Evolutionary conservation across 1,284 basidiomycete genomes (phyloP), one percentile per base, ranked within the genome.

Genomic region (Singerocomus inundabilis): DNA sequence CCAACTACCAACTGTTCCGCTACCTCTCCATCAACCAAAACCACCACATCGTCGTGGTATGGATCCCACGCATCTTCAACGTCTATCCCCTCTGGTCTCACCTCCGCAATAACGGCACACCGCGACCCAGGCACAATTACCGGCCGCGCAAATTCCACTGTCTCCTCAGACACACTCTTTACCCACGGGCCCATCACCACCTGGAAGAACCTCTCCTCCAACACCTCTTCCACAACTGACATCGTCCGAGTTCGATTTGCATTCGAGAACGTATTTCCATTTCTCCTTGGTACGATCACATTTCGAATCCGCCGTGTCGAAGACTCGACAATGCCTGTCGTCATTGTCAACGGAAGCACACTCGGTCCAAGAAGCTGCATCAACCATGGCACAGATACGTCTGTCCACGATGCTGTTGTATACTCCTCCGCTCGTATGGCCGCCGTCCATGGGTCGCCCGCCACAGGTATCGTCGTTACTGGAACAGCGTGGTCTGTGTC

Each of bases 11-110:
- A 51, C 33, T 71, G 60, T 18, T 71, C 71, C 6, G 72, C 66
- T 2, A 67, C 61, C n/a, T 59, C 60, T 1, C 70, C 70, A 16
- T 77, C 71, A n/a, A 84, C 67, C 30, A 84, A 68, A 6, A 85
- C 61, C 7, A 70, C 74, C 57, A 87, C 79, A 26, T 74, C 70
- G 49, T 85, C 78, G 43, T 66, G 70, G 37, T 66, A 67, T 8
- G 79, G 72, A 54, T 83, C 71, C 59, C 82, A 79, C 30, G 67
- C 49, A 30, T 57, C 35, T 1, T 42, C 16, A 1, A 6, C 29
- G 5, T 40, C 21, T 15, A 6, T 7, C 0, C 26, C 51, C 9
- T 50, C 53, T 6, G 46, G 39, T 26, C 29, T n/a, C 26, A 35
- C 38, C 9, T 57, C 46, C 1, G 49, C 31, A 16, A 44, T 31